Conservation (phyloP, 176 grass and related monocot genomes). For the Puya raimondii region DNA sequence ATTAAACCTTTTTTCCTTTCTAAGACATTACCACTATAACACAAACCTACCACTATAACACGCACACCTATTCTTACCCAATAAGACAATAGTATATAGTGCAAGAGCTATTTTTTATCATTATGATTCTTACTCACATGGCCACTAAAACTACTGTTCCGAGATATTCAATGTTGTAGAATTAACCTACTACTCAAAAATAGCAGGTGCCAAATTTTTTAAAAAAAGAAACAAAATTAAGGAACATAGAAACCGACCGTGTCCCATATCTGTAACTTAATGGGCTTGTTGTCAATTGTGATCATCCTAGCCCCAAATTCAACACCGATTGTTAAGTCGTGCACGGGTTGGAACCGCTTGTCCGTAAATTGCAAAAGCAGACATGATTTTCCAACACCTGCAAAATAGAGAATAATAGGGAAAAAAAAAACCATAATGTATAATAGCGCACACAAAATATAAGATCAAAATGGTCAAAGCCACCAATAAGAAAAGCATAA, state of each 20-base stretch:
- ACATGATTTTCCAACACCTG: slow-evolving; percentile 76
- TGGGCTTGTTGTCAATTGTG: slow-evolving; percentile 67
- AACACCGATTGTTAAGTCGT: slow-evolving; percentile 79
- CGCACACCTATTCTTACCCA: too few species aligned
- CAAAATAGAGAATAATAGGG: neutral
- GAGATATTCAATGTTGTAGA: neutral
- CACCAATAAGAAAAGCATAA: too few species aligned
- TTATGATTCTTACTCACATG: too few species aligned
- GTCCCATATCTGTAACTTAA: slow-evolving; percentile 90
- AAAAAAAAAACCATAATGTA: neutral
- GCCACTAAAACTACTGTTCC: too few species aligned
- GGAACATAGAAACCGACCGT: slow-evolving; percentile 22
- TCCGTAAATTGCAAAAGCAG: slow-evolving; percentile 82
- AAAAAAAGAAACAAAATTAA: neutral
- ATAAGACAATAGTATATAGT: too few species aligned
- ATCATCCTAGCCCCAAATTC: slow-evolving; percentile 79
- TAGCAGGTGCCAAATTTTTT: neutral
- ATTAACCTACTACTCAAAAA: too few species aligned
- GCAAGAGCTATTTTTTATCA: too few species aligned
- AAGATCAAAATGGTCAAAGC: too few species aligned
- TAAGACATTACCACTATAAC: too few species aligned
- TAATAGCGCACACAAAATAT: neutral
- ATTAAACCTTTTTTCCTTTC: too few species aligned
- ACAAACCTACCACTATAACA: too few species aligned
- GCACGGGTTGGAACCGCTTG: slow-evolving; percentile 80